Evolutionary conservation across 139 green algal species (phyloP).

Genomic region (Chlamydomonas urium): DNA sequence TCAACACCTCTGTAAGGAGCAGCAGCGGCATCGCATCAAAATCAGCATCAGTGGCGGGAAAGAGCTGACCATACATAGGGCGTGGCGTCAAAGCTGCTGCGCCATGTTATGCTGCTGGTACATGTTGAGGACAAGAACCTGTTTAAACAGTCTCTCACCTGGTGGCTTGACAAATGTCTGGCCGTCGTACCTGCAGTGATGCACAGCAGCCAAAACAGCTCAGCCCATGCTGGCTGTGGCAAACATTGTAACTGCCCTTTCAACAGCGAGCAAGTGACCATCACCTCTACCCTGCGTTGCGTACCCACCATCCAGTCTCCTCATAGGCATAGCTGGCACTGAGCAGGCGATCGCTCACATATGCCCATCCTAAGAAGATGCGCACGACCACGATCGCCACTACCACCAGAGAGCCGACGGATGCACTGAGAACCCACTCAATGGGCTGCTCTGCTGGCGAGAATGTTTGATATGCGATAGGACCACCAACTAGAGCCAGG

Average conservation of each 20-base stretch:
- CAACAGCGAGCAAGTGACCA: no score
- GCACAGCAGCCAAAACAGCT: no score
- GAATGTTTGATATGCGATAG: conserved; percentile 82
- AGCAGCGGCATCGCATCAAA: no score
- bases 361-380: conserved; percentile 89
- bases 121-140: no score
- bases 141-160: not conserved
- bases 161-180: conserved; percentile 74
- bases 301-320: conserved; percentile 84
- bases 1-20: conserved; percentile 58
- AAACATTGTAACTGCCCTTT: no score
- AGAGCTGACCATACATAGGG: no score
- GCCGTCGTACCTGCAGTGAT: conserved; percentile 54
- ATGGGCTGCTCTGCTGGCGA: conserved; percentile 60
- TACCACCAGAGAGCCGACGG: conserved; percentile 62
- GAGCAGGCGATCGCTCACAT: conserved; percentile 86
- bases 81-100: no score
- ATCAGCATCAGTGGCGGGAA: no score
- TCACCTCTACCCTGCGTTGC: no score
- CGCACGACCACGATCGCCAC: conserved; percentile 68
- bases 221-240: no score
- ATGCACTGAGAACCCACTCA: conserved; percentile 54
- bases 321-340: conserved; percentile 82
- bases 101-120: no score
- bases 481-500: conserved; percentile 60